phyloP scores from a whole-genome alignment of 345 rosid genomes.

The Pistacia vera region DNA sequence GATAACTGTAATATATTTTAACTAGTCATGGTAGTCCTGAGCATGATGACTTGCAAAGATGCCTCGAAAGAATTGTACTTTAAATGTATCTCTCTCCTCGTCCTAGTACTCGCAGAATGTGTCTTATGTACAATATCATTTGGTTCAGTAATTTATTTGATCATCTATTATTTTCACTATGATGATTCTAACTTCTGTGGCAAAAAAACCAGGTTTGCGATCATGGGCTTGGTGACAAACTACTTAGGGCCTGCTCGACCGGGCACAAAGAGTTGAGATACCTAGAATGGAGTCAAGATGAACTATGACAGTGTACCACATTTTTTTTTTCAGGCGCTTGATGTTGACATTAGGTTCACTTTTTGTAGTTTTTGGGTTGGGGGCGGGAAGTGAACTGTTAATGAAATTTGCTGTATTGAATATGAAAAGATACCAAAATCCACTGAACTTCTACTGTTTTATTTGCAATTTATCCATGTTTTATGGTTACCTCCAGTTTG shows the following conservation, averaged over 20 bases:
- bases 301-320: neutral
- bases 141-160: neutral
- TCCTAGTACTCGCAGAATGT: neutral
- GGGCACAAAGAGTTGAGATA: conserved; percentile 42
- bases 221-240: conserved; percentile 96
- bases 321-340: neutral
- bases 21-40: neutral
- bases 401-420: neutral
- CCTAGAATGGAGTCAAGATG: conserved; percentile 7
- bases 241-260: conserved; percentile 87
- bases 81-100: neutral
- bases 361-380: neutral
- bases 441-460: too few species aligned
- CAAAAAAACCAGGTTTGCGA: conserved; percentile 71
- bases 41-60: too few species aligned
- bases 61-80: neutral
- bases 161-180: neutral
- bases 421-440: neutral
- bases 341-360: neutral
- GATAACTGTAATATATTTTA: neutral
- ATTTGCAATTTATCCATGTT: conserved; percentile 10
- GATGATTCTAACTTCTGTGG: conserved; percentile 2
- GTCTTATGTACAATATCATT: neutral
- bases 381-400: neutral
- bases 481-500: neutral